A percentile compares a stretch with the other conserved stretches of the same genome.
These are phyloP conservation scores for Malus orientalis DNA, from an alignment of 306 rosid genomes.

Conservation along the genomic window DNA sequence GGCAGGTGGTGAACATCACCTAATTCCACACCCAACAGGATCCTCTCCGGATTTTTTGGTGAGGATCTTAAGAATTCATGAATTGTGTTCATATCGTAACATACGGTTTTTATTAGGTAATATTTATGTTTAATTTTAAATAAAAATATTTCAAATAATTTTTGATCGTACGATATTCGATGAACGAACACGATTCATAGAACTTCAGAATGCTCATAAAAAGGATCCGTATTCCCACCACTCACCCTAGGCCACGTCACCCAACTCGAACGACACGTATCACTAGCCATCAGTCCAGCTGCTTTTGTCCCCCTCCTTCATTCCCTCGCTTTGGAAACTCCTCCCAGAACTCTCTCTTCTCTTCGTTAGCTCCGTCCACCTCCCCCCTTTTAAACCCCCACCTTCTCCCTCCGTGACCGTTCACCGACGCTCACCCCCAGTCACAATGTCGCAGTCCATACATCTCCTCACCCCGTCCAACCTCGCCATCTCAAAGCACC, in stretches of 20 bases:
- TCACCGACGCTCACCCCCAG: background rate
- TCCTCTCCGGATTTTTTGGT: too few relatives aligned
- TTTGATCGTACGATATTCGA: rapidly evolving
- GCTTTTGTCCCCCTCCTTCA: background rate
- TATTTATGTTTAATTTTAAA: too few relatives aligned
- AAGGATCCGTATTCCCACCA: background rate
- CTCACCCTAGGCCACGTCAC: background rate
- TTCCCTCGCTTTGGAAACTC: conserved; percentile 1
- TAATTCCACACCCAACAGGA: background rate
- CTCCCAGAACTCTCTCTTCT: conserved; percentile 2
- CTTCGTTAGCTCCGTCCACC: background rate
- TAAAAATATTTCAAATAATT: too few relatives aligned
- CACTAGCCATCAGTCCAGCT: background rate
- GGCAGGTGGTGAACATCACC: background rate
- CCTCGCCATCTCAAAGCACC: conserved; percentile 13
- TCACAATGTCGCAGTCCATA: conserved; percentile 58
- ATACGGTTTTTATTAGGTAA: too few relatives aligned
- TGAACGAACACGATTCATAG: too few relatives aligned
- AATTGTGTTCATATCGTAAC: too few relatives aligned
- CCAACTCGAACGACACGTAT: background rate
- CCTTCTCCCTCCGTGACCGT: background rate
- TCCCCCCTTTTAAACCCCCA: background rate
- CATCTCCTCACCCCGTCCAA: conserved; percentile 41
- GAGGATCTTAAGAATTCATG: too few relatives aligned
- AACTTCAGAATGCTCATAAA: too few relatives aligned